Percentiles rank a stretch among this genome's conserved stretches.
phyloP scores from a whole-genome alignment of 2,329 filamentous ascomycete species.

The Lasiodiplodia hormozganensis region DNA sequence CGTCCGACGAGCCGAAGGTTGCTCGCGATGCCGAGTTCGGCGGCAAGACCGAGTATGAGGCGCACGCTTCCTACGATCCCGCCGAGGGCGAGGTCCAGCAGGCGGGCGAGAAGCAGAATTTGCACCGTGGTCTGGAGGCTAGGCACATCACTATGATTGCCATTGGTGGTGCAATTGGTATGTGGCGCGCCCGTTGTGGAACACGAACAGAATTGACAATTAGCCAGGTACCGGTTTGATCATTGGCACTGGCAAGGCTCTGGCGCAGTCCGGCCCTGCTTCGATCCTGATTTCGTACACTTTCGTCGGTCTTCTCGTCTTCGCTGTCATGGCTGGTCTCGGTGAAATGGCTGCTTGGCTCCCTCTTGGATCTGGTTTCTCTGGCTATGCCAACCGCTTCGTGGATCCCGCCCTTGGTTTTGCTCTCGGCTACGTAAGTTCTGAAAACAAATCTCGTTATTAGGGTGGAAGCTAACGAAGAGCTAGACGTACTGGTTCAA shows the following conservation, averaged over 20 bases:
- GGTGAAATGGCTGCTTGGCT: slow-evolving; percentile 88
- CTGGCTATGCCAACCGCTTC: slow-evolving; percentile 80
- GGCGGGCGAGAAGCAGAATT: slow-evolving; percentile 34
- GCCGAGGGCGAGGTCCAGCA: slow-evolving; percentile 19
- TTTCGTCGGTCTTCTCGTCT: slow-evolving; percentile 74
- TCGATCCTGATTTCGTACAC: slow-evolving; percentile 76
- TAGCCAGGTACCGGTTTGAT: slow-evolving; percentile 68
- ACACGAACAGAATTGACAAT: not conserved
- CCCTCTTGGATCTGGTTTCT: slow-evolving; percentile 79
- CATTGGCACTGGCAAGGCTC: slow-evolving; percentile 66
- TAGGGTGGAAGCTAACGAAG: slow-evolving; percentile 36
- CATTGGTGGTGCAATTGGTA: slow-evolving; percentile 73
- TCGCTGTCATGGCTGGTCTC: slow-evolving; percentile 79
- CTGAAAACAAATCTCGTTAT: slow-evolving; percentile 32
- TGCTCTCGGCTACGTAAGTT: slow-evolving; percentile 71
- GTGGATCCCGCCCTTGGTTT: slow-evolving; percentile 83
- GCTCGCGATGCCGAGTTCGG: slow-evolving; percentile 15
- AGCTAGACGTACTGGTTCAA: slow-evolving; percentile 66
- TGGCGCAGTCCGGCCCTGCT: slow-evolving; percentile 62
- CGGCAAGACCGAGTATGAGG: slow-evolving; percentile 26
- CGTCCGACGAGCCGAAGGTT: slow-evolving; percentile 12
- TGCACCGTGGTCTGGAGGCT: slow-evolving; percentile 61
- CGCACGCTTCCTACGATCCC: slow-evolving; percentile 7
- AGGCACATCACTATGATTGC: slow-evolving; percentile 70
- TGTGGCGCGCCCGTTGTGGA: slow-evolving; percentile 53